Base-by-base conservation (phyloP, 148 eudicot genomes). In the Camellia granthamiana region DNA sequence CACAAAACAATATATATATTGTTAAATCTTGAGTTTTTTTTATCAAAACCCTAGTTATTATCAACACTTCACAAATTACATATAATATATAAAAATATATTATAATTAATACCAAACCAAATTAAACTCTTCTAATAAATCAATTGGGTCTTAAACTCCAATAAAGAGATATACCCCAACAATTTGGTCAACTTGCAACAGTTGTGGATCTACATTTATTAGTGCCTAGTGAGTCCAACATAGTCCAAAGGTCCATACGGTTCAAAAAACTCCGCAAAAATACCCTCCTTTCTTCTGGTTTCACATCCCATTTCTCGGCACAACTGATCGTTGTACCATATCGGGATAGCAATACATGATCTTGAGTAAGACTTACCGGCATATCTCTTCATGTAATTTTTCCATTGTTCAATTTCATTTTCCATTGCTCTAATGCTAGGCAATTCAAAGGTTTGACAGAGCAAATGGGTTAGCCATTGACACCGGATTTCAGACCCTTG, bases 251-350 rank as follows among this genome's bases (percentile, higher is more conserved):
- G 30, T 6, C 79, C 85, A 62, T 83, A 80, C 6, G 85, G 85
- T 19, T 77, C 69, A 63, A 85, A 83, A 30, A 68, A 67, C 15
- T 85, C 85, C n/a, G 82, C 78, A 19, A 85, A 49, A 14, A 83
- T 4, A 0, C 83, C 83, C 18, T 83, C 80, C 85, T 85, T 83
- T 21, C 88, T 83, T 47, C 49, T 83, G 2, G 81, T 84, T 18
- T 77, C 78, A 80, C 77, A 62, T 3, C 88, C 88, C 77, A 77
- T 77, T 43, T 85, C 88, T 51, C 60, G 76, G 78, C 80, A 84
- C 44, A 84, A 12, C 21, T 80, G 74, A 30, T 84, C 86, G 71
- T 80, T 76, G 75, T 80, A 76, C 86, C 86, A 76, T 47, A 79
- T 55, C 9, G 49, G 86, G 2, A 80, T 10, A 3, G 59, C 72